Base-by-base conservation (phyloP, 2,329 filamentous ascomycete species). In the Kalmusia sp. region DNA sequence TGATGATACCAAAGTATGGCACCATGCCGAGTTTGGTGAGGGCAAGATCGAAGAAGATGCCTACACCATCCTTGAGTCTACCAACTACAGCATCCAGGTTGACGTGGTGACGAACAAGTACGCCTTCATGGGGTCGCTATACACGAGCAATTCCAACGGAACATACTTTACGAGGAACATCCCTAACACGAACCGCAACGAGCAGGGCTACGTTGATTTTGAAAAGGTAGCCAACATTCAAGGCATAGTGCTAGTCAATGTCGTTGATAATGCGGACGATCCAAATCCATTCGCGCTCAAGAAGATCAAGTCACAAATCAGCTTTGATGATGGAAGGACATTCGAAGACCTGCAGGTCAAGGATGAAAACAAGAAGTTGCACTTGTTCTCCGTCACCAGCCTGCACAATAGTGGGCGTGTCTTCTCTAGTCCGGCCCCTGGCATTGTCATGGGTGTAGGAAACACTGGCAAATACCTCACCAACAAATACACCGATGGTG, bases 111-210 rank as follows among this genome's bases (percentile, higher is more conserved):
- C 89, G 1, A 82, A 82, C 9, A 77, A 74, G 51, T 83, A 83
- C 11, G 83, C 82, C 31, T 85, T 89, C 0, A 93, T 96, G 85
- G 96, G 95, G 28, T 87, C 90, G 9, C 81, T 99, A 51, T 93
- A 97, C 68, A 96, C 92, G 5, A 98, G 93, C 71, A 99, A 99
- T 72, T 98, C 93, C 27, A 96, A 98, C 70, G 95, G 95, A 55
- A 97, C 92, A 2, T 97, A 93, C 74, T 99, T 98, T 72, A 95
- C 90, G 2, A 87, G 89, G 67, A 98, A 96, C 66, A 84, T 93
- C 51, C 90, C 96, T 54, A 89, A 97, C 72, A 97, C 93, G 28
- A 98, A 99, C 73, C 89, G 93, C 65, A 90, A 93, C 66, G 64
- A 72, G 8, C 76, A 78, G 24, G 92, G 92, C 2, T 84, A 87